Evolutionary conservation across 2,329 filamentous ascomycete genomes (phyloP).

Genomic region (Claviceps sp.): DNA sequence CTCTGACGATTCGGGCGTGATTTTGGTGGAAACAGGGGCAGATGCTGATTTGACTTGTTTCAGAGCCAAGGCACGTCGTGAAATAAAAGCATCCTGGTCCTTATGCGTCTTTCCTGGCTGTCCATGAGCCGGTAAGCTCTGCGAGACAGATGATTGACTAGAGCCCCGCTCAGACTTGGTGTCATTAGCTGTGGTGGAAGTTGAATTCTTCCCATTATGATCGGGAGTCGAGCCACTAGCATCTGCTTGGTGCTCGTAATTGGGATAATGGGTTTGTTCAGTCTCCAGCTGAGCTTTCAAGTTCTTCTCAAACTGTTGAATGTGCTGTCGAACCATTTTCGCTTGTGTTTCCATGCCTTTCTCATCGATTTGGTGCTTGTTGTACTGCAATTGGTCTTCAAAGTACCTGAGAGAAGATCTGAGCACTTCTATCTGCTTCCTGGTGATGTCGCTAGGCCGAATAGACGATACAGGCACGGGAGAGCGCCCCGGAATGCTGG

Average conservation of each 20-base stretch:
- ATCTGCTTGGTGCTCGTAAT: slow-evolving; percentile 15
- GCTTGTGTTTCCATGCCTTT: slow-evolving; percentile 32
- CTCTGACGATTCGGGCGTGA: slow-evolving; percentile 9
- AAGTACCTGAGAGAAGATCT: slow-evolving; percentile 39
- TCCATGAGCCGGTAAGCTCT: slow-evolving; percentile 7
- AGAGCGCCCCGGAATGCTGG: slow-evolving; percentile 8
- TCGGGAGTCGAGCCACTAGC: slow-evolving; percentile 9
- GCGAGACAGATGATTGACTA: slow-evolving; percentile 7
- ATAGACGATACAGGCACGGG: slow-evolving; percentile 43
- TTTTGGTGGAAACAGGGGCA: slow-evolving; percentile 9
- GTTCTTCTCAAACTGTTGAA: slow-evolving; percentile 36
- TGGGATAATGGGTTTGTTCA: slow-evolving; percentile 31
- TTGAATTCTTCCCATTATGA: slow-evolving; percentile 5
- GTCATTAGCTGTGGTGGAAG: slow-evolving; percentile 8
- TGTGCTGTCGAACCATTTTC: slow-evolving; percentile 27
- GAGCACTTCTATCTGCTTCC: slow-evolving; percentile 40
- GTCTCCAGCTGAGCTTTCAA: slow-evolving; percentile 30
- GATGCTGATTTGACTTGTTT: slow-evolving; percentile 17
- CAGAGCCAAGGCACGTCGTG: slow-evolving; percentile 12
- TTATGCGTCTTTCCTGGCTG: slow-evolving; percentile 5
- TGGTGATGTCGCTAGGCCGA: slow-evolving; percentile 45
- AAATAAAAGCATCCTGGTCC: slow-evolving; percentile 6
- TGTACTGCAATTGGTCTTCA: slow-evolving; percentile 46
- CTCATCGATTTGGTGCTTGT: slow-evolving; percentile 49
- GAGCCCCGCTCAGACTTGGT: slow-evolving; percentile 6